Evolutionary conservation across 2,329 filamentous ascomycete genomes (phyloP).

Genomic region (Fusarium ramigenum): DNA sequence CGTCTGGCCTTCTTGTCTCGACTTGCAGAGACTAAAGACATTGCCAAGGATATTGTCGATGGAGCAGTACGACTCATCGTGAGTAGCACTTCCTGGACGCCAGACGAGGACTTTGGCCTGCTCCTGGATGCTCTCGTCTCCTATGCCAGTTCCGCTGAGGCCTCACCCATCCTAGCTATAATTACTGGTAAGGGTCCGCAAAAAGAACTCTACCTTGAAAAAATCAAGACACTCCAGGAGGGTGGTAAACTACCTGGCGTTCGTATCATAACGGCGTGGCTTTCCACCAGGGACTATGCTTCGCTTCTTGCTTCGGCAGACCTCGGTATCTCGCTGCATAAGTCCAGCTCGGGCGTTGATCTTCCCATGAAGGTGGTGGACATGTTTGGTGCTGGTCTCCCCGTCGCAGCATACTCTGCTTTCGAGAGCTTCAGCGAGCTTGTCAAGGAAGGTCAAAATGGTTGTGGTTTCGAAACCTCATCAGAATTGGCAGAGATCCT

Average conservation of each 20-base stretch:
- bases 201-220: constrained; percentile 76
- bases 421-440: constrained; percentile 93
- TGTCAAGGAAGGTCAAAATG: constrained; percentile 88
- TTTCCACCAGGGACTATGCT: constrained; percentile 86
- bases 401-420: constrained; percentile 84
- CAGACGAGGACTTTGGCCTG: constrained; percentile 93
- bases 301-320: constrained; percentile 84
- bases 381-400: constrained; percentile 95
- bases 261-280: constrained; percentile 82
- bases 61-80: constrained; percentile 76
- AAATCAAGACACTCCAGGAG: constrained; percentile 69
- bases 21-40: constrained; percentile 70
- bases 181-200: constrained; percentile 96
- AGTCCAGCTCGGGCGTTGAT: constrained; percentile 92
- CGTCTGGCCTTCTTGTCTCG: constrained; percentile 69
- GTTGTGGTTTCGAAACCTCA: constrained; percentile 81
- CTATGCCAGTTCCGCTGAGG: constrained; percentile 66
- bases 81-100: constrained; percentile 96
- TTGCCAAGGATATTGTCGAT: constrained; percentile 67
- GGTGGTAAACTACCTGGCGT: constrained; percentile 74
- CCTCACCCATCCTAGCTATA: constrained; percentile 80
- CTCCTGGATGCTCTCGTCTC: constrained; percentile 82
- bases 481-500: constrained; percentile 72
- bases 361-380: constrained; percentile 99
- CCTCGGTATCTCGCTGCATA: constrained; percentile 90